Conservation (phyloP, 2,329 filamentous ascomycete genomes). For the Botrytis fragariae region DNA sequence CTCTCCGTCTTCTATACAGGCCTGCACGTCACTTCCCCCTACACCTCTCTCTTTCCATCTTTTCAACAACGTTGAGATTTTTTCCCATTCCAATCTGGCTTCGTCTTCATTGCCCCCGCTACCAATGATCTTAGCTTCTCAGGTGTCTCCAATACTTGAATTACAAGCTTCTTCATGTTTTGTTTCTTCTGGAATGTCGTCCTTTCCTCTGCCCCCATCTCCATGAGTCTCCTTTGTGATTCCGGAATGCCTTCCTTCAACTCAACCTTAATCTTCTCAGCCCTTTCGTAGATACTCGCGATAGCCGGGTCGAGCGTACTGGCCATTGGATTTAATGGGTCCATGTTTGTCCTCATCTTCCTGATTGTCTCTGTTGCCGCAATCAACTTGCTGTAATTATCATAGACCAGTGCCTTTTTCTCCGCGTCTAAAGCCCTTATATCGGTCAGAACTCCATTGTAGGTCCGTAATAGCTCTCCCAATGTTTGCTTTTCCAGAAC, state of each 20-base stretch:
- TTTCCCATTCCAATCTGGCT: conserved; percentile 50
- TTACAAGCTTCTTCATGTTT: conserved; percentile 28
- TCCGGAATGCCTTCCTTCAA: conserved; percentile 29
- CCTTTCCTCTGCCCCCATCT: conserved; percentile 56
- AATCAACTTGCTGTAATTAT: conserved; percentile 97
- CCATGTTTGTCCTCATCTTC: conserved; percentile 81
- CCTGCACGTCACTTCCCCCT: conserved; percentile 36
- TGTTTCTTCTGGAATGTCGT: conserved; percentile 22
- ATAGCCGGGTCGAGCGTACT: conserved; percentile 73
- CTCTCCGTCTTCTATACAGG: conserved; percentile 40
- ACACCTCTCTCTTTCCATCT: conserved; percentile 38
- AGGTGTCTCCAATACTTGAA: conserved; percentile 33
- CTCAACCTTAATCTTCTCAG: conserved; percentile 32
- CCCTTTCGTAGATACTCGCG: conserved; percentile 62
- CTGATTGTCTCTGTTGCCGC: conserved; percentile 94
- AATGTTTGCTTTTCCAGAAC: conserved; percentile 62
- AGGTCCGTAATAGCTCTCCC: conserved; percentile 66
- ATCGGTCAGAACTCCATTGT: conserved; percentile 72
- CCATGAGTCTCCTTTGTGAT: conserved; percentile 57
- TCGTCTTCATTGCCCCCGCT: conserved; percentile 59
- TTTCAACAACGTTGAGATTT: conserved; percentile 30
- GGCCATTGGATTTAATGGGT: conserved; percentile 69
- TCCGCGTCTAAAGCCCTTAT: conserved; percentile 90
- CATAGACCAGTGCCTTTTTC: conserved; percentile 94
- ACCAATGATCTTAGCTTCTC: conserved; percentile 55